Evolutionary conservation across 2,329 filamentous ascomycete genomes (phyloP).

Genomic region (Cladosporium sp.): DNA sequence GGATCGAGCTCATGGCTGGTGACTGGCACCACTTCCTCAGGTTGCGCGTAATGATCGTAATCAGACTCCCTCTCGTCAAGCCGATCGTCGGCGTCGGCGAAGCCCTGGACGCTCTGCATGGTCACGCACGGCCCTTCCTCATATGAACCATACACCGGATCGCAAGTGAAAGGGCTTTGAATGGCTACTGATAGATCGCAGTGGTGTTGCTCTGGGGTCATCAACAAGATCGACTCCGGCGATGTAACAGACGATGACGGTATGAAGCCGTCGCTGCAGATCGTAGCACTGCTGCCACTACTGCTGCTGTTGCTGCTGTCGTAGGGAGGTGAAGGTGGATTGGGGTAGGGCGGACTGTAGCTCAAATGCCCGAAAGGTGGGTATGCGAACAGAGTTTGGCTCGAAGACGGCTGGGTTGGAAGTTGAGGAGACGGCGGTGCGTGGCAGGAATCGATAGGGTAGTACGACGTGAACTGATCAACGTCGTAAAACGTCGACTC

Average conservation of each 20-base stretch:
- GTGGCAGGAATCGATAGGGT: neutral
- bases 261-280: neutral
- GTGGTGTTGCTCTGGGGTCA: neutral
- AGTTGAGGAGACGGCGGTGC: neutral
- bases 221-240: neutral
- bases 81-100: neutral
- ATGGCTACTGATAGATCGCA: neutral
- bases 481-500: too few relatives aligned
- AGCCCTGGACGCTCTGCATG: constrained; percentile 2
- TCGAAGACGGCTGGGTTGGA: neutral
- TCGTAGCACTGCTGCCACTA: neutral
- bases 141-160: neutral
- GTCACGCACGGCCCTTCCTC: neutral
- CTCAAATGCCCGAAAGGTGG: neutral
- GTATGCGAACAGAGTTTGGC: neutral
- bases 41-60: neutral
- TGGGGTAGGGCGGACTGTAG: neutral
- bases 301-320: neutral
- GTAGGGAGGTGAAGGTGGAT: neutral
- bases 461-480: neutral
- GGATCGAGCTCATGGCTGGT: neutral
- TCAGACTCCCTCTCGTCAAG: neutral
- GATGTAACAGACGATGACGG: neutral
- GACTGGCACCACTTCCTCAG: neutral
- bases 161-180: neutral